Evolutionary conservation across 2,329 filamentous ascomycete genomes (phyloP).

Genomic region (Cladorrhinum sp.): DNA sequence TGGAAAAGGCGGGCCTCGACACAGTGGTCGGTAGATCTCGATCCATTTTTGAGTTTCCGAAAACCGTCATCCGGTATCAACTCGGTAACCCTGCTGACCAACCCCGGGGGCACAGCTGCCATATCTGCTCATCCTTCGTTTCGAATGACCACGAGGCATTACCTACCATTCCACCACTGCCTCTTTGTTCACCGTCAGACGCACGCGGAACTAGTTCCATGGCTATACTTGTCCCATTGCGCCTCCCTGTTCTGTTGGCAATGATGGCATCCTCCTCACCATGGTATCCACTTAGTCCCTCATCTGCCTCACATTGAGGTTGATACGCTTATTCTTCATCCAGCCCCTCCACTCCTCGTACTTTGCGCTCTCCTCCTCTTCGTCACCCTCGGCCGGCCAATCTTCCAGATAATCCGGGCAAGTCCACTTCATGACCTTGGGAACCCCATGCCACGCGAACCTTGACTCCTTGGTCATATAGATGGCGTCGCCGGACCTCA

Average conservation of each 20-base stretch:
- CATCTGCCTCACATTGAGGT: constrained; percentile 92
- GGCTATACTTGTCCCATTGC: background rate
- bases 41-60: background rate
- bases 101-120: too few species aligned
- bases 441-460: constrained; percentile 94
- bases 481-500: constrained; percentile 83
- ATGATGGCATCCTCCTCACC: background rate
- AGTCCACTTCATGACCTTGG: constrained; percentile 75
- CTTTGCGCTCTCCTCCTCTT: constrained; percentile 33
- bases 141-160: too few species aligned
- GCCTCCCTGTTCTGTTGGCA: background rate
- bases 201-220: background rate
- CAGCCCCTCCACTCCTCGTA: constrained; percentile 76
- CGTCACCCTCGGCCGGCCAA: constrained; percentile 61
- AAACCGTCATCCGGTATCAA: background rate
- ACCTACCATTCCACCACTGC: too few species aligned
- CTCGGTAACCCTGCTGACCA: too few species aligned
- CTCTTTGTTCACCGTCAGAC: background rate
- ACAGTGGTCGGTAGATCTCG: background rate
- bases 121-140: too few species aligned
- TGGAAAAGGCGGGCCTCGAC: background rate
- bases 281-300: constrained; percentile 41
- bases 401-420: constrained; percentile 71
- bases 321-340: constrained; percentile 85
- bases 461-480: constrained; percentile 81